Evolutionary conservation across 306 rosid species (phyloP).

Genomic region (Glycine soja): DNA sequence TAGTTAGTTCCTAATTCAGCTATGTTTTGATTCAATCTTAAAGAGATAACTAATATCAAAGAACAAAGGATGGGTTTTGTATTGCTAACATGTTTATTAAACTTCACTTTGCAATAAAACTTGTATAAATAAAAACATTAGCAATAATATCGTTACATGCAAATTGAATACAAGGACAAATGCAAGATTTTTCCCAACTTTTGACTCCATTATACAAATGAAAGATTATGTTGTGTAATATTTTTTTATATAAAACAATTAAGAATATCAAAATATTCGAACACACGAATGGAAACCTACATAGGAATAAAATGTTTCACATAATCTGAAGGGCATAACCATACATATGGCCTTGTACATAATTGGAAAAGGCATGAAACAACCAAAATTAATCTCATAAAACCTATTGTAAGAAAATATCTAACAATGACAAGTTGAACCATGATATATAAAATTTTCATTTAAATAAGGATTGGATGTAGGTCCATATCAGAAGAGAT

Average conservation of each 20-base stretch:
- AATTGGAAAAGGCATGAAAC: background rate
- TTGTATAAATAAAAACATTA: background rate
- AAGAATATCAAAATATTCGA: slow-evolving; percentile 12
- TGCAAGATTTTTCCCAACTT: slow-evolving; percentile 83
- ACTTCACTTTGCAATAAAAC: slow-evolving; percentile 16
- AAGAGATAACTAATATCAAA: too few species aligned
- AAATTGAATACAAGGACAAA: slow-evolving; percentile 82
- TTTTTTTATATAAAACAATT: slow-evolving; percentile 19
- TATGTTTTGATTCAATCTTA: too few species aligned
- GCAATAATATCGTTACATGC: slow-evolving; percentile 66
- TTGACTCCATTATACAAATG: slow-evolving; percentile 64
- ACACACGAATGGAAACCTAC: too few species aligned
- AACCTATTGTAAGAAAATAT: too few species aligned
- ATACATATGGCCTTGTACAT: slow-evolving; percentile 5
- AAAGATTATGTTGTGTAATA: slow-evolving; percentile 34
- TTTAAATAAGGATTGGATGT: slow-evolving; percentile 4
- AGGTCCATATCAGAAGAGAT: background rate
- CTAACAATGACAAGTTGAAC: too few species aligned
- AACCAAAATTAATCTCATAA: background rate
- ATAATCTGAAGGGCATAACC: too few species aligned
- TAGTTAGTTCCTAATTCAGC: background rate
- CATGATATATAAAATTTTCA: too few species aligned
- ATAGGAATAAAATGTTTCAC: too few species aligned
- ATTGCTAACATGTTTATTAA: too few species aligned
- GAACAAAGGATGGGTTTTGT: too few species aligned